Evolutionary conservation across 495 filamentous ascomycete species (phyloP).

Genomic region (Aspergillus ellipticus): DNA sequence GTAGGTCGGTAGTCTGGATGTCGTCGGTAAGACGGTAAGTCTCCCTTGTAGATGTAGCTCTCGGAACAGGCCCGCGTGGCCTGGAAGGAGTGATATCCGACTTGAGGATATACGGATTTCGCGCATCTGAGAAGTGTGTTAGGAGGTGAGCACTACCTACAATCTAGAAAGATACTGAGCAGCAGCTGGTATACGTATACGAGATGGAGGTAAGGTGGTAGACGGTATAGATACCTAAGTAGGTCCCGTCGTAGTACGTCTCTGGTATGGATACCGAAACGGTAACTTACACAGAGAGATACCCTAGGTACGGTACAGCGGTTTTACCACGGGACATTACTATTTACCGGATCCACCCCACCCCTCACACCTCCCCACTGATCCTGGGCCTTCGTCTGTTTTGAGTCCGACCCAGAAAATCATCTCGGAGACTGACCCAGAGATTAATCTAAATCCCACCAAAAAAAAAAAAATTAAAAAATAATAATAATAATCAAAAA

Average conservation of each 20-base stretch:
- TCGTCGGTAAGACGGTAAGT: too few relatives aligned
- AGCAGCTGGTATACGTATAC: neutral
- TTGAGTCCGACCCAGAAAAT: conserved; percentile 15
- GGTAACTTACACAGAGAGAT: neutral
- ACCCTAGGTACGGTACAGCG: neutral
- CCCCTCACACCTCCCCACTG: conserved; percentile 17
- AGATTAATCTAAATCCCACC: conserved; percentile 5
- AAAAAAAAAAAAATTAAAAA: conserved; percentile 10
- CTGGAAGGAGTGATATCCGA: too few relatives aligned
- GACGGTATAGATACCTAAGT: neutral
- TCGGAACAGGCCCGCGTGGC: too few relatives aligned
- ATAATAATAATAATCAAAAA: conserved; percentile 8
- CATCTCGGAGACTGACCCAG: conserved; percentile 9
- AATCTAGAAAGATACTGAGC: too few relatives aligned
- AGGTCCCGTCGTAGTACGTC: neutral
- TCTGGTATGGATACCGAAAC: neutral
- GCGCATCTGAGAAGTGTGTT: too few relatives aligned
- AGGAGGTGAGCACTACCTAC: too few relatives aligned
- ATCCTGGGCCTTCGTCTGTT: conserved; percentile 15
- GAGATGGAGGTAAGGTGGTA: too few relatives aligned
- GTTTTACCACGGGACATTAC: conserved; percentile 15
- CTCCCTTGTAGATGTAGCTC: too few relatives aligned
- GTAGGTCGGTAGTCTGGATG: too few relatives aligned
- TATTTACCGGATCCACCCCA: conserved; percentile 6
- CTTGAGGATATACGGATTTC: too few relatives aligned